Evolutionary conservation across 2,329 filamentous ascomycete genomes (phyloP), one percentile per base, ranked within the genome.

Genomic region (Cladosporium halotolerans): DNA sequence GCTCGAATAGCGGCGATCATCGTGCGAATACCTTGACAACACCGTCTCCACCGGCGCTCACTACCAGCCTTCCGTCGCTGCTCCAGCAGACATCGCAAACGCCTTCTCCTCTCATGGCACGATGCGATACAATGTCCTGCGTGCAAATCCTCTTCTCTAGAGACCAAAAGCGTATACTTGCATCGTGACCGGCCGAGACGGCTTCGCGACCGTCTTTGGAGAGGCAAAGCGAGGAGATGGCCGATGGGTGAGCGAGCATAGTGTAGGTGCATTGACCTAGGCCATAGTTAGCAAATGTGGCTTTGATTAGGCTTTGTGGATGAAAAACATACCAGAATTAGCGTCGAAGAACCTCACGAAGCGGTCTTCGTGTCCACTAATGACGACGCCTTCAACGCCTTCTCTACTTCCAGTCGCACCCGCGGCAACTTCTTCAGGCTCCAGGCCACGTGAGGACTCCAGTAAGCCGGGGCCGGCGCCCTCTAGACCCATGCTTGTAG

Each of bases 291-390:
- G 56, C 28, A 39, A 44, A 9, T 52, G 44, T 42, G 16, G 33
- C 8, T 31, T 5, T 4, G 28, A 13, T 31, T 39, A 5, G n/a
- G n/a, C 8, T n/a, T 13, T 14, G 28, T 16, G 9, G 4, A 34
- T 6, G 36, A 7, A 82, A 88, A 23, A 10, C 48, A 72, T 86
- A 97, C 93, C 93, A 73, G 89, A 96, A 68, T 99, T 97, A 58
- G 93, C 93, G 76, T 99, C 93, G 70, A 96, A 99, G 78, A 99
- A 96, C 61, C 92, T 81, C 62, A 99, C 90, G 66, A 90, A 96
- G 62, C 88, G 85, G 73, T 99, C 93, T 75, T 99, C 93, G 68
- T 99, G 92, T 59, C 93, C 93, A 57, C 88, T 95, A 60, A 99
- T 96, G 55, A 99, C 88, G 18, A 95, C 88, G 10, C 93, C 93